Conservation (phyloP, 164 flowering plant species). For the Dillenia suffruticosa region DNA sequence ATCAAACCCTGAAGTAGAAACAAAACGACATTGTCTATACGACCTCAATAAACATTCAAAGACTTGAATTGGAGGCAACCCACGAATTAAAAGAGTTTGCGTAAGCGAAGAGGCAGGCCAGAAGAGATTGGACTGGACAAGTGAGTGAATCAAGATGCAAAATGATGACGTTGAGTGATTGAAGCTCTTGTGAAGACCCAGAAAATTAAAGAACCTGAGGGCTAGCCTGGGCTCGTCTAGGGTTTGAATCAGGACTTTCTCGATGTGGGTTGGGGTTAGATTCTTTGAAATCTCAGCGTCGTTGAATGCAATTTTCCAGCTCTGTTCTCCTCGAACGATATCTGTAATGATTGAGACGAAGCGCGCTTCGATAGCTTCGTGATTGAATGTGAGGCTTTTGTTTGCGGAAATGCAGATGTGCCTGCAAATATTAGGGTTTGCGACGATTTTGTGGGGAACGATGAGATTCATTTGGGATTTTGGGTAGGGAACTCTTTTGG, state of each 20-base stretch:
- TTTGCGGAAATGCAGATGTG: slow-evolving; percentile 3
- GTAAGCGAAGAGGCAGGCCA: slow-evolving; percentile 86
- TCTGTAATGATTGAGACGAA: slow-evolving; percentile 36
- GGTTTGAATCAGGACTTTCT: slow-evolving; percentile 45
- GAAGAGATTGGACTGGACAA: slow-evolving; percentile 41
- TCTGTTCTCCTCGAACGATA: slow-evolving; percentile 51
- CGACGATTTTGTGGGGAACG: neutral
- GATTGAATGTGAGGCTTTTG: slow-evolving; percentile 13
- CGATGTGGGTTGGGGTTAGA: slow-evolving; percentile 56
- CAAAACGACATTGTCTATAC: slow-evolving; percentile 21
- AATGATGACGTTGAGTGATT: slow-evolving; percentile 72
- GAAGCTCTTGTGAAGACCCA: slow-evolving; percentile 70
- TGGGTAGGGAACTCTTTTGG: too few species aligned
- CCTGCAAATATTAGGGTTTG: slow-evolving; percentile 6
- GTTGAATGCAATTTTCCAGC: slow-evolving; percentile 52
- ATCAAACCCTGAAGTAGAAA: slow-evolving; percentile 64
- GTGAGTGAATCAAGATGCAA: slow-evolving; percentile 62
- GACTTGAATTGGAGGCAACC: slow-evolving; percentile 25
- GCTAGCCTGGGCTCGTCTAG: slow-evolving; percentile 63
- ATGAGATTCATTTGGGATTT: too few species aligned
- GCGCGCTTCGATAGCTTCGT: slow-evolving; percentile 31
- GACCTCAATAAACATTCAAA: slow-evolving; percentile 33
- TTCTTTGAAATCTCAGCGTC: slow-evolving; percentile 28
- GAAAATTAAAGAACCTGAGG: slow-evolving; percentile 76
- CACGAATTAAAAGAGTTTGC: slow-evolving; percentile 54